Base-by-base conservation (phyloP, 164 flowering plant genomes). In the Amborella trichopoda region DNA sequence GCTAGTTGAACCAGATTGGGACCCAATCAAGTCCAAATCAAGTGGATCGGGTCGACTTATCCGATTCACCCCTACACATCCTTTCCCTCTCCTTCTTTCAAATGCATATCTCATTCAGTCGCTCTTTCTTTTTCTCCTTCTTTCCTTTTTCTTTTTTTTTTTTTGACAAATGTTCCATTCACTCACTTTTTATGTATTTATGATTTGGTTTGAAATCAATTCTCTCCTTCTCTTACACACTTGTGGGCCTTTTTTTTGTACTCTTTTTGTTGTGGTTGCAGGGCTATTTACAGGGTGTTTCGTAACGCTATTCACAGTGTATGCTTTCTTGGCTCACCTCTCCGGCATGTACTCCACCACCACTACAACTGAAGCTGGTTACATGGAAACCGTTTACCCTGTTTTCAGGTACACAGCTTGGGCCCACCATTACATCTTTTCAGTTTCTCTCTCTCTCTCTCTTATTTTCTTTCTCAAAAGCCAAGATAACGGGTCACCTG, bases 241-340 rank as follows among this genome's bases (percentile, higher is more conserved):
- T 14, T 14, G 9, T 30, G 9, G 14, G 9, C 14, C 14, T 30
- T 8, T 0, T 30, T 30, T 30, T 30, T 1, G 34, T 8, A 30
- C 41, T 43, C 17, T 27, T 47, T 14, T 32, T 28, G 23, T 46
- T 38, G 23, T 32, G 37, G 38, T 18, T 69, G 72, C 83, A 93
- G 96, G 99, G 25, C 64, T 93, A 41, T 88, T 85, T 56, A 93
- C 99, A 24, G 99, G 99, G 21, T 69, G 81, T 54, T 88, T 93
- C 59, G 78, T 81, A 34, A 75, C 94, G 19, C 61, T 93, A n/a
- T 93, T 93, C 52, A 60, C 59, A 49, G 74, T 83, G 3, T 93
- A 88, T 40, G 83, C 81, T 44, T 75, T 83, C 28, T 56, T 93
- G 59, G 97, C 93, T 1, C 93, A 88, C 59, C 21, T 85, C 44